Evolutionary conservation across 1,139 yeast genomes (phyloP), one percentile per base, ranked within the genome.

Genomic region (Debaryomyces subglobosus): DNA sequence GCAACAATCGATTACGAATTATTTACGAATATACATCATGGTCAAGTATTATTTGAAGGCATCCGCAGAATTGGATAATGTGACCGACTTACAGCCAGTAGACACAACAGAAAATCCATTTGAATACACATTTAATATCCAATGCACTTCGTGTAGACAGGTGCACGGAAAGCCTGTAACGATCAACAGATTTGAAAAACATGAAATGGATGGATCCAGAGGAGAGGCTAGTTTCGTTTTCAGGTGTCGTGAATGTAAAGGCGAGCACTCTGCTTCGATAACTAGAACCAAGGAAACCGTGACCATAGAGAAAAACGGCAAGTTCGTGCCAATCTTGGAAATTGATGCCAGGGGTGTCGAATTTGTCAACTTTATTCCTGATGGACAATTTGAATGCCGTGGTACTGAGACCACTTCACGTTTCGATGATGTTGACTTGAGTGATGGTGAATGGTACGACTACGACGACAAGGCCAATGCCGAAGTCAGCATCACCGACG

Each of bases 361-460:
- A 44, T 73, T 91, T 45, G 72, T 76, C 7, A 82, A 82, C 51
- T 91, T 89, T 60, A 68, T 81, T 23, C 88, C 96, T 0, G 79
- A 77, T 56, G 94, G 96, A 1, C 71, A 70, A 45, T 89, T 90
- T 63, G 69, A 71, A 43, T 89, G 92, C 50, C 69, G 65, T 39
- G 89, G 89, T 3, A 69, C 66, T 7, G 84, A 80, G 15, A 67
- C 82, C 2, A 65, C 68, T 8, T 75, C 88, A 1, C 67, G 63
- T 49, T 89, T 88, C 58, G 64, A 63, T 10, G 90, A 85, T 18
- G 79, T 90, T n/a, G 90, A 86, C 49, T 68, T 90, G 45, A 80
- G 77, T 38, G 97, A 90, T 37, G 83, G 81, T 40, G 98, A 94
- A 63, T 92, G 97, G 96, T 94, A 85, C 64, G 99, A 94, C 61